Evolutionary conservation across 305 asterid species (phyloP), one percentile per base, ranked within the genome.

Genomic region (Fraxinus sp.): DNA sequence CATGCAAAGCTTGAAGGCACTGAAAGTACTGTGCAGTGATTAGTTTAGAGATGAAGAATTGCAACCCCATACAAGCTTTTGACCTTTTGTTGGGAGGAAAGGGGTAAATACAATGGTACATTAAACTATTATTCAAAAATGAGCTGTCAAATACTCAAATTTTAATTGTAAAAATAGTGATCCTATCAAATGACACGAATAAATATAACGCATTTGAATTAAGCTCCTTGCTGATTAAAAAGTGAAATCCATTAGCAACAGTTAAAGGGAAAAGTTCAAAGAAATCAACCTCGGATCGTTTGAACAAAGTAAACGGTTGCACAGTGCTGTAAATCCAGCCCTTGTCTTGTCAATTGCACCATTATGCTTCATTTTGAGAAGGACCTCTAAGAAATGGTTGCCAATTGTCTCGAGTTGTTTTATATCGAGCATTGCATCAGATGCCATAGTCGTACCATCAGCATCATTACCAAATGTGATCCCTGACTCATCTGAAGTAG

Each of bases 261-360:
- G 41, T 16, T 24, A 78, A 41, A 6, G 73, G 76, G 37, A 83
- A 57, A 73, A 77, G 30, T 43, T 74, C 46, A 84, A 64, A 30
- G 37, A 77, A 83, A 64, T 88, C 77, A 74, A 96, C 99, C 98
- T 91, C 71, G 97, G 92, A 88, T 96, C 96, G 83, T 96, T 86
- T 52, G 99, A 96, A 85, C 98, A 96, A 78, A 96, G 98, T 87
- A 96, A 87, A 79, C 97, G 98, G 87, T 96, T 96, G 91, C 99
- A 96, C 68, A 96, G 93, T 66, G 99, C 99, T 43, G 99, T 94
- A 87, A 96, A 96, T 81, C 99, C 99, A 71, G 99, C 99, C 91
- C 99, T 91, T 57, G 99, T 96, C 89, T 96, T 96, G 88, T 96
- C 98, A 80, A 96, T 94, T 79, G 99, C 99, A 72, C 99, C 99